Evolutionary conservation across 345 rosid species (phyloP), one percentile per base, ranked within the genome.

Genomic region (Gossypium australe): DNA sequence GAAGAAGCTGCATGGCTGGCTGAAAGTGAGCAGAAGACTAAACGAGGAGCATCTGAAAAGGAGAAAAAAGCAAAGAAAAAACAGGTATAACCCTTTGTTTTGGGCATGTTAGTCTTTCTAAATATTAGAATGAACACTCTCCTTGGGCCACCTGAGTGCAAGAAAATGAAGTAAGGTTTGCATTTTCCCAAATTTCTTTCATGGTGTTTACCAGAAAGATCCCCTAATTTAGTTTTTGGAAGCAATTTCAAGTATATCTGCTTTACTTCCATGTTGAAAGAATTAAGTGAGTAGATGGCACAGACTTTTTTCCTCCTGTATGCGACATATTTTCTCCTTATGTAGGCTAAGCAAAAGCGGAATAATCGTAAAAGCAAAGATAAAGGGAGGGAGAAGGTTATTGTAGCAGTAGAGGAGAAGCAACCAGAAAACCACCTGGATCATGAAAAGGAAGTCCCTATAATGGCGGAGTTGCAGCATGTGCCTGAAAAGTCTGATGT

Each of bases 51-150:
- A 73, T 75, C 78, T 27, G 93, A 88, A 18, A 91, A 87, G 82
- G 97, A 90, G 77, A 94, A 89, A 87, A 94, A 90, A 79, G 82
- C 88, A 29, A 94, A 92, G 90, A 94, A 94, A 81, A 94, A 94
- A 76, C 94, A 84, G 97, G 98, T 88, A 57, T 67, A 45, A 3
- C 13, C 18, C 41, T 52, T 63, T 67, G 2, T 45, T 60, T 11
- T 73, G 53, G 29, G 34, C 53, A 44, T 66, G 17, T 17, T 66
- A 65, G 47, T 20, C n/a, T 22, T 11, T 44, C 53, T n/a, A 11
- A 14, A 67, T 45, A 45, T 45, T 3, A 12, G 13, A 64, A 34
- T 62, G 1, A 62, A 64, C 49, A n/a, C 47, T n/a, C 49, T n/a
- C 25, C 24, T 38, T 5, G 34, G 11, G 7, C 55, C 18, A 20